phyloP scores from a whole-genome alignment of 495 filamentous ascomycete species.

The Aspergillus heteromorphus region DNA sequence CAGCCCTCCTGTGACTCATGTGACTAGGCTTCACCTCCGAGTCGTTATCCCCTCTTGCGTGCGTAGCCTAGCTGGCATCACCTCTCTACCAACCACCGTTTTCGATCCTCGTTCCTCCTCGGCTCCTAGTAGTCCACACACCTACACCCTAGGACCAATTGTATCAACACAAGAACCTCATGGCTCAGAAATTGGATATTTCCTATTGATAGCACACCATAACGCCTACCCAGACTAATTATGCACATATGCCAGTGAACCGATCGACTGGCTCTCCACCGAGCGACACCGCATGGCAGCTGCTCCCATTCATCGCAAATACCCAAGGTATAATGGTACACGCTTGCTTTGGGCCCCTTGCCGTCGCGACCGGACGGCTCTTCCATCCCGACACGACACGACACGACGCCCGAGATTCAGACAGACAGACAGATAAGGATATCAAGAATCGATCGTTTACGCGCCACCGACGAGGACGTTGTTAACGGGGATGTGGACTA shows the following conservation, averaged over 20 bases:
- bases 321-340: background rate
- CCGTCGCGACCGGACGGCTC: too few species aligned
- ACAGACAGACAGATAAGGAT: background rate
- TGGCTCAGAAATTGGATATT: background rate
- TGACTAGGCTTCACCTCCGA: too few species aligned
- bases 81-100: too few species aligned
- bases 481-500: slow-evolving; percentile 80
- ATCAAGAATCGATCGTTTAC: slow-evolving; percentile 32
- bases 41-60: too few species aligned
- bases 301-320: background rate
- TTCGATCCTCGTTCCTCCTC: too few species aligned
- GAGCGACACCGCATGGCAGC: background rate
- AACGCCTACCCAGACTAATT: slow-evolving; percentile 4
- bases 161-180: too few species aligned
- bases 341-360: background rate
- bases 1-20: too few species aligned
- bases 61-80: too few species aligned
- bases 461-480: slow-evolving; percentile 73
- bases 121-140: too few species aligned
- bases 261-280: background rate
- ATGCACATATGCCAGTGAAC: background rate
- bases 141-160: too few species aligned
- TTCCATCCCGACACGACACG: too few species aligned
- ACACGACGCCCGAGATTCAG: too few species aligned
- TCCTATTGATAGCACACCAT: background rate